Percentiles rank a stretch among this genome's conserved stretches.
Conservation (phyloP, 108 stramenopile genomes). For the Parietichytrium sp. region DNA sequence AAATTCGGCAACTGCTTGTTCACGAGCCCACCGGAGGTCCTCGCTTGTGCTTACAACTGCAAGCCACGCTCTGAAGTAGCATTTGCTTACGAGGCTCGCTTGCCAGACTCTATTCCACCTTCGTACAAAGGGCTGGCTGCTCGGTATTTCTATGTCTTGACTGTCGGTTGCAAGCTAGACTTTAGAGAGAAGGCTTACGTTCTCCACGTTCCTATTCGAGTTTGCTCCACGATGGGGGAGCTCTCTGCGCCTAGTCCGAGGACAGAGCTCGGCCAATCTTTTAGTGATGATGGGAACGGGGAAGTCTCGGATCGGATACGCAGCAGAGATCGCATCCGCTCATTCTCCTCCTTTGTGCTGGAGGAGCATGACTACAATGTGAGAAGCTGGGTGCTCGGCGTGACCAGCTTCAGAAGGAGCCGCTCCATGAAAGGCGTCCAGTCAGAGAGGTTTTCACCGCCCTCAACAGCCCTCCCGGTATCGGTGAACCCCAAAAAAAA, state of each 20-base stretch:
- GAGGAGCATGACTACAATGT: slow-evolving; percentile 20
- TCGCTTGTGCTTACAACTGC: not conserved
- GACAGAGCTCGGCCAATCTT: not conserved
- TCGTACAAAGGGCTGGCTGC: not conserved
- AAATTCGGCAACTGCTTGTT: slow-evolving; percentile 34
- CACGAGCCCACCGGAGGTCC: slow-evolving; percentile 8
- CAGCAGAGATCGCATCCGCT: not conserved
- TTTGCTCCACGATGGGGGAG: slow-evolving; percentile 35
- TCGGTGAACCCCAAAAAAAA: too few relatives aligned
- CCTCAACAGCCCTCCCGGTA: too few relatives aligned
- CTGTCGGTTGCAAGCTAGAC: slow-evolving; percentile 13
- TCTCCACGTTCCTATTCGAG: slow-evolving; percentile 15
- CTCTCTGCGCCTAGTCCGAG: not conserved
- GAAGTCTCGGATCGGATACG: not conserved
- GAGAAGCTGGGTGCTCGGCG: slow-evolving; percentile 15
- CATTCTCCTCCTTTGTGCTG: slow-evolving; percentile 10
- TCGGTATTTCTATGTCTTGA: slow-evolving; percentile 26
- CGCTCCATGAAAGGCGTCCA: too few relatives aligned
- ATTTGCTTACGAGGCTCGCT: not conserved
- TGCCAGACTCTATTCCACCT: not conserved
- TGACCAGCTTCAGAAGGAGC: not conserved
- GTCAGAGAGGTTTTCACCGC: too few relatives aligned
- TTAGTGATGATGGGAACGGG: not conserved
- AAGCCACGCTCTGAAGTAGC: not conserved
- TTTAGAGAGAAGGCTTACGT: slow-evolving; percentile 12